Evolutionary conservation across 2,329 filamentous ascomycete species (phyloP).

Genomic region (Exophiala alcalophila): DNA sequence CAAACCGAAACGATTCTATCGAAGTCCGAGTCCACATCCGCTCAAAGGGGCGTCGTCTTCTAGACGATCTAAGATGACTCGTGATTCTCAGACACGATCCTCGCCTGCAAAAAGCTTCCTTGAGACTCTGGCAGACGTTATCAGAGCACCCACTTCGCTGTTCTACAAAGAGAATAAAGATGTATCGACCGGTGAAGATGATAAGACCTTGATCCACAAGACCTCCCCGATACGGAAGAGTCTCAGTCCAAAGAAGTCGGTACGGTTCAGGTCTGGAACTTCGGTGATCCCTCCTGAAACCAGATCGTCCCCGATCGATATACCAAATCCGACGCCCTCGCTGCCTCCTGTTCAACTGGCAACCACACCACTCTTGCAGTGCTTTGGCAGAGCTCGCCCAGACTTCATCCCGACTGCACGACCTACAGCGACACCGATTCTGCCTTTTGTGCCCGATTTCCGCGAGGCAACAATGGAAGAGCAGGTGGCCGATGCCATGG

Average conservation of each 20-base stretch:
- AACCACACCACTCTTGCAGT: constrained; percentile 15
- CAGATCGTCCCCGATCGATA: constrained; percentile 23
- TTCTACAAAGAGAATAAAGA: constrained; percentile 23
- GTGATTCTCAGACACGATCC: constrained; percentile 6
- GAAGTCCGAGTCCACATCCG: constrained; percentile 22
- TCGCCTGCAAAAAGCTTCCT: constrained; percentile 19
- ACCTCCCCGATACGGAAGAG: background rate
- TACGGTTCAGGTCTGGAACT: constrained; percentile 18
- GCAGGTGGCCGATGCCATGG: constrained; percentile 5
- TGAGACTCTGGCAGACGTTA: constrained; percentile 19
- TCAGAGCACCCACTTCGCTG: constrained; percentile 17
- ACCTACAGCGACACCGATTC: constrained; percentile 13
- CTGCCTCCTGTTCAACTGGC: constrained; percentile 22
- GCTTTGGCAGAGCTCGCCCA: constrained; percentile 8
- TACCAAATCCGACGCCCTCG: constrained; percentile 20
- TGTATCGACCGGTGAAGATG: background rate
- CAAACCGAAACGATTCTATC: constrained; percentile 9
- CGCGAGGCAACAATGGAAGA: constrained; percentile 14
- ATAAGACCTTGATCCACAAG: background rate
- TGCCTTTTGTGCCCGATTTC: constrained; percentile 17
- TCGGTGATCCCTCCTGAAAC: constrained; percentile 15
- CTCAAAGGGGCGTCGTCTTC: constrained; percentile 10
- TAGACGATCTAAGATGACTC: constrained; percentile 5
- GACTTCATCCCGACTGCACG: constrained; percentile 22
- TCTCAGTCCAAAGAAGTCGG: constrained; percentile 21